These are phyloP conservation scores for Yamadazyma kanchanaburiensis DNA, from an alignment of 1,139 yeast species.

Conservation along the genomic window DNA sequence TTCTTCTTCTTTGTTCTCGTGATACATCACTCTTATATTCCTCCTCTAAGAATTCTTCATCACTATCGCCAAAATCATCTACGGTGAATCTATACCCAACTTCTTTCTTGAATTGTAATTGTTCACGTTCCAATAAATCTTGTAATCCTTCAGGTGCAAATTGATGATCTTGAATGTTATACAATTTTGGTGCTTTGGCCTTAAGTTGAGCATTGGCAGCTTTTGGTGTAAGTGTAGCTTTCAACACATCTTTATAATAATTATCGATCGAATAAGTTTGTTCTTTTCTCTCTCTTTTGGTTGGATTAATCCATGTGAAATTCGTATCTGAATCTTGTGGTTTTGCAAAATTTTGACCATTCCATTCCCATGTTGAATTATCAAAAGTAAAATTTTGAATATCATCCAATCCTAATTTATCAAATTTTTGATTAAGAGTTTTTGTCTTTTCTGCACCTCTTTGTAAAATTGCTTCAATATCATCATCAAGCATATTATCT, in stretches of 20 bases:
- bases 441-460: slow-evolving; percentile 83
- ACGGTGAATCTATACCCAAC: slow-evolving; percentile 67
- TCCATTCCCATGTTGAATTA: slow-evolving; percentile 94
- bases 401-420: slow-evolving; percentile 85
- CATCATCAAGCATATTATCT: slow-evolving; percentile 52
- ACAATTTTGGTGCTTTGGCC: slow-evolving; percentile 66
- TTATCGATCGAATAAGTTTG: slow-evolving; percentile 85
- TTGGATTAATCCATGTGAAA: slow-evolving; percentile 78
- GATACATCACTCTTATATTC: slow-evolving; percentile 37
- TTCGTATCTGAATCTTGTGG: slow-evolving; percentile 42
- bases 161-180: slow-evolving; percentile 82
- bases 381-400: slow-evolving; percentile 86
- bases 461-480: slow-evolving; percentile 74
- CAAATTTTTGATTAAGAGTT: slow-evolving; percentile 71
- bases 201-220: slow-evolving; percentile 29
- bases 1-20: slow-evolving; percentile 42
- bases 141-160: slow-evolving; percentile 70
- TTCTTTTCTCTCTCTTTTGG: slow-evolving; percentile 87
- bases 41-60: slow-evolving; percentile 55
- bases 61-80: slow-evolving; percentile 51
- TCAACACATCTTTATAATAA: slow-evolving; percentile 78
- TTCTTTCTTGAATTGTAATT: slow-evolving; percentile 68
- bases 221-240: slow-evolving; percentile 18
- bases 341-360: slow-evolving; percentile 89
- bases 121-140: slow-evolving; percentile 73